Evolutionary conservation across 352 stramenopile genomes (phyloP).

Genomic region (Pythium rishiriense): DNA sequence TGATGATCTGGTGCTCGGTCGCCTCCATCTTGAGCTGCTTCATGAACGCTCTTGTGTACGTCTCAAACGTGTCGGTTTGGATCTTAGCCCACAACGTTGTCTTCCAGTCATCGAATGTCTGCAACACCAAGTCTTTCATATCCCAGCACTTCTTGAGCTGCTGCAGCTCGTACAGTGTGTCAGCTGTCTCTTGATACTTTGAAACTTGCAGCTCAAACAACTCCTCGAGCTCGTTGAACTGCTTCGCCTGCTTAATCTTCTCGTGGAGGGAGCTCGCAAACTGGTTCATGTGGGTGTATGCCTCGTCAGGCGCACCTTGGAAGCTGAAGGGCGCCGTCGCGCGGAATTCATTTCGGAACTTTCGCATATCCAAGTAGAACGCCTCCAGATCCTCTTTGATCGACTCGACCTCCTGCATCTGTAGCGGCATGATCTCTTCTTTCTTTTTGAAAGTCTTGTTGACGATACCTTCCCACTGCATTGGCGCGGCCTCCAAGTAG

Average conservation of each 20-base stretch:
- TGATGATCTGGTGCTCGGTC: conserved; percentile 83
- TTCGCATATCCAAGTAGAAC: conserved; percentile 93
- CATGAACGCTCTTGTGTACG: conserved; percentile 76
- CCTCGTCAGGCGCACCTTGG: conserved; percentile 72
- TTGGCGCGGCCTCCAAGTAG: conserved; percentile 95
- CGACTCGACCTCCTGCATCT: conserved; percentile 94
- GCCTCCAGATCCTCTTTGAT: conserved; percentile 94
- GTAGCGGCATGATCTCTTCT: conserved; percentile 97
- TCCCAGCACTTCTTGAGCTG: conserved; percentile 90
- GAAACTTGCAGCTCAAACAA: conserved; percentile 87
- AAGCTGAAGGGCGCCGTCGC: conserved; percentile 95
- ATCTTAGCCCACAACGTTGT: conserved; percentile 80
- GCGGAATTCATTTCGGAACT: conserved; percentile 95
- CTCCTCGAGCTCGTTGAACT: conserved; percentile 88
- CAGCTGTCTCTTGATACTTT: conserved; percentile 87
- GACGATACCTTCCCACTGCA: conserved; percentile 97
- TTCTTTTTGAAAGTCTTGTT: conserved; percentile 99
- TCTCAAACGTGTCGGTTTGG: conserved; percentile 80
- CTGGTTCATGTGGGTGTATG: conserved; percentile 82
- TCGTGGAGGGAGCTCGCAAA: conserved; percentile 70
- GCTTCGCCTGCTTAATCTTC: conserved; percentile 80
- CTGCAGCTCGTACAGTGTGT: conserved; percentile 87
- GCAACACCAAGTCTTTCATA: conserved; percentile 76
- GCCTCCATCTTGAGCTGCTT: conserved; percentile 86
- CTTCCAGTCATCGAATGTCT: conserved; percentile 88